Evolutionary conservation across 2,329 filamentous ascomycete genomes (phyloP).

Genomic region (Byssothecium circinans): DNA sequence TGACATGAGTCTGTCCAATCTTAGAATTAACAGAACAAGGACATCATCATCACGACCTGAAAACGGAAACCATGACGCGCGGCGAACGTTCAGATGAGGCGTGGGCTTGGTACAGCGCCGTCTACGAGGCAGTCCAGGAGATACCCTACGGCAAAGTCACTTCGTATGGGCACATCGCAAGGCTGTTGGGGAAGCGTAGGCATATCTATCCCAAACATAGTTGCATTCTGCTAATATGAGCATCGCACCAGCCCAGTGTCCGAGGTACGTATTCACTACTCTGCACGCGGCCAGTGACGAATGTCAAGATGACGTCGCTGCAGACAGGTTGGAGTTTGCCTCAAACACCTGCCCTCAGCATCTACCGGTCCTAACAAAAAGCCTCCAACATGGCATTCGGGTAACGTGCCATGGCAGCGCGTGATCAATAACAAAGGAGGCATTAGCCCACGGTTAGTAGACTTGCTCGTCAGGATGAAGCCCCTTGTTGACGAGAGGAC

Average conservation of each 20-base stretch:
- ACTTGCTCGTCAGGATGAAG: slow-evolving; percentile 11
- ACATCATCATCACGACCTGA: neutral
- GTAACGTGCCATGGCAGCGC: slow-evolving; percentile 90
- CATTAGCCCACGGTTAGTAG: slow-evolving; percentile 76
- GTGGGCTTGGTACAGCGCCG: slow-evolving; percentile 71
- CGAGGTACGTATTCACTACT: slow-evolving; percentile 40
- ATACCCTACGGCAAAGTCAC: slow-evolving; percentile 84
- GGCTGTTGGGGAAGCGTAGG: slow-evolving; percentile 71
- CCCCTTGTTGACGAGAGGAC: slow-evolving; percentile 26
- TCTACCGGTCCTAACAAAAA: slow-evolving; percentile 47
- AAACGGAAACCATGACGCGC: slow-evolving; percentile 54
- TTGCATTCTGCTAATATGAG: slow-evolving; percentile 24
- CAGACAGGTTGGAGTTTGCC: slow-evolving; percentile 83
- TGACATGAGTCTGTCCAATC: no score
- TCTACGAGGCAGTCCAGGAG: slow-evolving; percentile 78
- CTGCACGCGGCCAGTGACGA: slow-evolving; percentile 17
- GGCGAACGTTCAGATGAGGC: slow-evolving; percentile 69
- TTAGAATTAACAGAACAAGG: no score
- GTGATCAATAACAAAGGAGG: slow-evolving; percentile 85
- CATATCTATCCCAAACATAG: slow-evolving; percentile 11
- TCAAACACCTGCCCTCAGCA: slow-evolving; percentile 75
- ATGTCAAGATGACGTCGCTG: slow-evolving; percentile 50
- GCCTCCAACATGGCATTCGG: slow-evolving; percentile 63
- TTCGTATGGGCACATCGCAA: slow-evolving; percentile 80
- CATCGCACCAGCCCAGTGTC: slow-evolving; percentile 47